Conservation (phyloP, 768 basidiomycete species). For the Tylopilus subfusipes region DNA sequence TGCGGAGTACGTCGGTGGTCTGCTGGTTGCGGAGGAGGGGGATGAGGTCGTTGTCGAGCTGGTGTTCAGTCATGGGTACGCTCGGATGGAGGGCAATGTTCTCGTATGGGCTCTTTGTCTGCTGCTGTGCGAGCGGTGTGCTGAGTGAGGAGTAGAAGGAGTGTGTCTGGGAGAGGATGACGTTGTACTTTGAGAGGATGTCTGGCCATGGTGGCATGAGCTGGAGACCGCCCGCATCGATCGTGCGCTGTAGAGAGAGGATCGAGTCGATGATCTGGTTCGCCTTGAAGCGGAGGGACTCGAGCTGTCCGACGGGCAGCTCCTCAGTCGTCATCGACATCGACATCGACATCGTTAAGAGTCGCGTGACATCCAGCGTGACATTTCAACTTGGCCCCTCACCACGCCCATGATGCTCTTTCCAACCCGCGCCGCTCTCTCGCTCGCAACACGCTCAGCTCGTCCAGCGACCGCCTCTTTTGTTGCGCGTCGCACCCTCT, state of each 20-base stretch:
- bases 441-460: background rate
- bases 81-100: conserved; percentile 67
- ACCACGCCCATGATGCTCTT: conserved; percentile 2
- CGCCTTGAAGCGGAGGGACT: conserved; percentile 73
- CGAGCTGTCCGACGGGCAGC: conserved; percentile 65
- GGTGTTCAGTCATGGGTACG: conserved; percentile 53
- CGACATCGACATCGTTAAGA: conserved; percentile 13
- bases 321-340: conserved; percentile 10
- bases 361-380: conserved; percentile 22
- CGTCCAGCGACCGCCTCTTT: background rate
- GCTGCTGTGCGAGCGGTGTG: no score
- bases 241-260: conserved; percentile 55
- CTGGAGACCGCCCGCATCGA: conserved; percentile 53
- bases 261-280: conserved; percentile 80
- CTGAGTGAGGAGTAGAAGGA: conserved; percentile 66
- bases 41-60: conserved; percentile 70
- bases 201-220: conserved; percentile 85
- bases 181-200: conserved; percentile 80
- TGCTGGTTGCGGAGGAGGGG: conserved; percentile 77
- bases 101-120: conserved; percentile 52
- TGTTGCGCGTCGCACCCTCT: conserved; percentile 26
- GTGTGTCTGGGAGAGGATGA: conserved; percentile 79
- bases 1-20: conserved; percentile 67
- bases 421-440: background rate
- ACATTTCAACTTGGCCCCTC: background rate